These are phyloP conservation scores for Alternaria brassicicola DNA, from an alignment of 2,329 filamentous ascomycete genomes.

Conservation along the genomic window DNA sequence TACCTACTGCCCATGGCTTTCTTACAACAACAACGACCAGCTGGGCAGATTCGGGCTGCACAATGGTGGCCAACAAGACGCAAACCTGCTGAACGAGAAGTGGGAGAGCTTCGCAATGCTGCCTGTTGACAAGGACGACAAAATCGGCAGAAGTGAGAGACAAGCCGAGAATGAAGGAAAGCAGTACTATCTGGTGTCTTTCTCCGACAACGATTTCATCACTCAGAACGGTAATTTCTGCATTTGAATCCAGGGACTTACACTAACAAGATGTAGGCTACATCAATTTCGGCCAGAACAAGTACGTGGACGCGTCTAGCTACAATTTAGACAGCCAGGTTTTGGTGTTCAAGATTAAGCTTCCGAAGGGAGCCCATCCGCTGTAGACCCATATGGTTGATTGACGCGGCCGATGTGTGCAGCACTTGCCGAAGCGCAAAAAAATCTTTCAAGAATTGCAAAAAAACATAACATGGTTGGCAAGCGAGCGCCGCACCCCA, in stretches of 20 bases:
- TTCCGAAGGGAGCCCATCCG: slow-evolving; percentile 50
- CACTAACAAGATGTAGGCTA: slow-evolving; percentile 49
- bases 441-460: too few species aligned
- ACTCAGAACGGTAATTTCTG: slow-evolving; percentile 66
- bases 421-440: not conserved
- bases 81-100: slow-evolving; percentile 71
- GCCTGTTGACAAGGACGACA: slow-evolving; percentile 56
- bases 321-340: slow-evolving; percentile 67
- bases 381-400: slow-evolving; percentile 19
- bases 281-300: slow-evolving; percentile 63
- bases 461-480: not conserved
- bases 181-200: slow-evolving; percentile 71
- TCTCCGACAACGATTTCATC: slow-evolving; percentile 78
- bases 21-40: slow-evolving; percentile 70
- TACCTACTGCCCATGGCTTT: slow-evolving; percentile 68
- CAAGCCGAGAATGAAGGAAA: slow-evolving; percentile 56
- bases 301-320: slow-evolving; percentile 63
- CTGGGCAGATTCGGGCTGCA: slow-evolving; percentile 69
- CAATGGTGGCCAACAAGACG: slow-evolving; percentile 68
- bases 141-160: slow-evolving; percentile 23
- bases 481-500: too few species aligned
- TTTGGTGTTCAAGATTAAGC: slow-evolving; percentile 65
- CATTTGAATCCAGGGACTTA: not conserved
- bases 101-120: slow-evolving; percentile 73
- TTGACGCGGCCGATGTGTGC: not conserved